A percentile compares a stretch with the other conserved stretches of the same genome.
Conservation (phyloP, 129 eudicot species). For the Flaveria ramosissima region DNA sequence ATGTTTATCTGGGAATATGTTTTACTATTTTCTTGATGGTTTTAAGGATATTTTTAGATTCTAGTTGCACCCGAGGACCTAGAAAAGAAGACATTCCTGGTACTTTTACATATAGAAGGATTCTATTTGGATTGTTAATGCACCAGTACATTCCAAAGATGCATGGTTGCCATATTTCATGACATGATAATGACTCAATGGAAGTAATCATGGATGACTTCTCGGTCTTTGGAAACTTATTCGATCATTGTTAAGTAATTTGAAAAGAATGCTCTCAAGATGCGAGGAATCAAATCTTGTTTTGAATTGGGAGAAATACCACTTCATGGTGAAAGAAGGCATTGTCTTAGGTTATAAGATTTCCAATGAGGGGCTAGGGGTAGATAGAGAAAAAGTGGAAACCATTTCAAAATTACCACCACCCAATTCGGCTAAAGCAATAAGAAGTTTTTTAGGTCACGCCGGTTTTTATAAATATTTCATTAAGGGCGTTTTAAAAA, state of each 20-base stretch:
- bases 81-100: neutral
- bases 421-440: neutral
- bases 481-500: neutral
- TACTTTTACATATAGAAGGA: neutral
- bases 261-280: neutral
- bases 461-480: neutral
- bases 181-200: neutral
- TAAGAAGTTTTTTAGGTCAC: neutral
- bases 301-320: neutral
- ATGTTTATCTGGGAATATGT: neutral
- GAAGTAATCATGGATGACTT: neutral
- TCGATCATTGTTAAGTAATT: neutral
- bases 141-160: neutral
- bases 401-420: neutral
- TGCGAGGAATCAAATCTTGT: neutral
- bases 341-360: neutral
- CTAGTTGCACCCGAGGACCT: neutral
- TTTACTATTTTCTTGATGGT: constrained; percentile 9
- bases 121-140: neutral
- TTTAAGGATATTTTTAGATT: neutral
- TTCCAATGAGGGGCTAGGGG: neutral
- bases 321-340: neutral
- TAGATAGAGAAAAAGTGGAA: neutral
- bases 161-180: neutral
- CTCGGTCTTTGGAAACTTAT: neutral